Percentiles rank a stretch among this genome's conserved stretches.
Evolutionary conservation across 108 stramenopile genomes (phyloP).

Genomic region (Cylindrotheca fusiformis): DNA sequence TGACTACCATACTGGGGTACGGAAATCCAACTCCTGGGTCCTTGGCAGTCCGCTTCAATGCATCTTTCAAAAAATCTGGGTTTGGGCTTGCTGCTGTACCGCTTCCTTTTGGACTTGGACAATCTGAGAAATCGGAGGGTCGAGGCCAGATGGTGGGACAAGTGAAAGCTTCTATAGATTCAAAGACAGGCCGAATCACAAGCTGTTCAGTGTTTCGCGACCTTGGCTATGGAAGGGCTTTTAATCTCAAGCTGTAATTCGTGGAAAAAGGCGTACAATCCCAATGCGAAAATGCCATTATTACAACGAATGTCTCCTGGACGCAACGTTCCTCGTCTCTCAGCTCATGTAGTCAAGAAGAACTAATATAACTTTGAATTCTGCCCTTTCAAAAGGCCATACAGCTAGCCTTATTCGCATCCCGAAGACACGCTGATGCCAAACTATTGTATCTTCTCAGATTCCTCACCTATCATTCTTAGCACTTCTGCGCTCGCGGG

Average conservation of each 20-base stretch:
- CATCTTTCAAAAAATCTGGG: constrained; percentile 72
- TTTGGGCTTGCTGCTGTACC: constrained; percentile 55
- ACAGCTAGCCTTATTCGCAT: no score
- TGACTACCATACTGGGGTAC: constrained; percentile 70
- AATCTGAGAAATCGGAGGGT: constrained; percentile 63
- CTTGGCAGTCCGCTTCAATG: constrained; percentile 80
- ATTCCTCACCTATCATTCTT: no score
- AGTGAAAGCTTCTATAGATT: constrained; percentile 75
- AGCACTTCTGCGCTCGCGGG: constrained; percentile 3
- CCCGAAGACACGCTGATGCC: no score
- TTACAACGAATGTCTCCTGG: no score
- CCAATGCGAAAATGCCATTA: no score
- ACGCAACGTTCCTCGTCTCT: no score
- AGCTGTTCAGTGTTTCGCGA: constrained; percentile 79
- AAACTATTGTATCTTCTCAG: no score
- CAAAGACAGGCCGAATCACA: constrained; percentile 59
- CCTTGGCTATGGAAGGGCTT: constrained; percentile 84
- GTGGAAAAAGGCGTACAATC: no score
- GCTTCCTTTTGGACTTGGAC: constrained; percentile 75
- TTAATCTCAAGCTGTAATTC: no score
- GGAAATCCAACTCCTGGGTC: constrained; percentile 54
- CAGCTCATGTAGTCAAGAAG: no score
- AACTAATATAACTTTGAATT: no score
- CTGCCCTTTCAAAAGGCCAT: no score
- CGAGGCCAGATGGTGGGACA: constrained; percentile 87